These are phyloP conservation scores for Plenodomus lindquistii DNA, from an alignment of 2,329 filamentous ascomycete genomes.

Conservation along the genomic window DNA sequence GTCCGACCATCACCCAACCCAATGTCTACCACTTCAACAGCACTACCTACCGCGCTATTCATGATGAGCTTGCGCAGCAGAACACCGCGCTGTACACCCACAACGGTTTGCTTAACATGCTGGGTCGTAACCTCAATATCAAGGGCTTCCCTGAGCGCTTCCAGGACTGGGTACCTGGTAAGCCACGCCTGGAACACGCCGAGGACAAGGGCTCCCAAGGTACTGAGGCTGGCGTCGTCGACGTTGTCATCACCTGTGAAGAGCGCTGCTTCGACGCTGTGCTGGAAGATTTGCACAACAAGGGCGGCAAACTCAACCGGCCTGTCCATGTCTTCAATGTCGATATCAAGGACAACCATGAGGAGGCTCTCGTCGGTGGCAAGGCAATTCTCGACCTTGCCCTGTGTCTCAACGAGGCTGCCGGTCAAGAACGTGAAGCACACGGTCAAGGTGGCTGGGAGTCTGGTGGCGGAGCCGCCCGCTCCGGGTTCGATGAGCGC, in stretches of 20 bases:
- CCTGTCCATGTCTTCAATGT: conserved; percentile 98
- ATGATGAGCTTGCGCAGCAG: conserved; percentile 83
- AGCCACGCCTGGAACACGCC: conserved; percentile 73
- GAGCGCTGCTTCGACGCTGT: conserved; percentile 98
- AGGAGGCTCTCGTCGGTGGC: conserved; percentile 89
- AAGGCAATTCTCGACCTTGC: conserved; percentile 91
- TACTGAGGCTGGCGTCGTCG: conserved; percentile 85
- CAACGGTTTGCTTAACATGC: conserved; percentile 94
- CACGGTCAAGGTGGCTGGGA: conserved; percentile 70
- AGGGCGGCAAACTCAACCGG: conserved; percentile 83
- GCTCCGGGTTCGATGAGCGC: conserved; percentile 83
- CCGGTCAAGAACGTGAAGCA: conserved; percentile 72
- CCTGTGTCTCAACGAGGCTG: conserved; percentile 78
- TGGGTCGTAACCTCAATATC: conserved; percentile 85
- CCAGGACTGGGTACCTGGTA: conserved; percentile 94
- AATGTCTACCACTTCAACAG: conserved; percentile 99
- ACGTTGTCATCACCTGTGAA: conserved; percentile 95
- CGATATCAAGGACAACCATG: conserved; percentile 97
- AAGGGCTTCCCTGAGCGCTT: conserved; percentile 97
- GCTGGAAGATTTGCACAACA: conserved; percentile 85
- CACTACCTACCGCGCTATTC: conserved; percentile 93
- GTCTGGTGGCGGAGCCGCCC: conserved; percentile 58
- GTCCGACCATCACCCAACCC: conserved; percentile 86
- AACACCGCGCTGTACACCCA: conserved; percentile 85
- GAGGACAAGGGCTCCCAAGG: conserved; percentile 77